Conservation (phyloP, 2,329 filamentous ascomycete genomes). For the Aspergillus sp. region DNA sequence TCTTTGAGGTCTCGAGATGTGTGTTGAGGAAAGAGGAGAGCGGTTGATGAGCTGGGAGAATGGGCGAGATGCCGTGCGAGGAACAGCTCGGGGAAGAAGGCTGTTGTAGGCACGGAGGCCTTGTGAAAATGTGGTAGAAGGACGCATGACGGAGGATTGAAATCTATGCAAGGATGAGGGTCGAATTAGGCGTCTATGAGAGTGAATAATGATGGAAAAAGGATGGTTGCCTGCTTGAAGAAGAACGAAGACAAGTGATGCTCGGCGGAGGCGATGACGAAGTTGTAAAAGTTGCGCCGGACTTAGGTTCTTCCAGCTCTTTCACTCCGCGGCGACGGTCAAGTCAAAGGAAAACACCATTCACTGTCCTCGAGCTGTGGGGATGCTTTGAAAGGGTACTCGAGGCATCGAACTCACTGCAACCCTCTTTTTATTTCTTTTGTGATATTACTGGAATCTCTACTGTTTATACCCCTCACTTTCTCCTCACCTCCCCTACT, state of each 20-base stretch:
- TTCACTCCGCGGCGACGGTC: slow-evolving; percentile 14
- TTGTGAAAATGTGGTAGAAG: slow-evolving; percentile 9
- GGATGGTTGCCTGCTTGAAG: background rate
- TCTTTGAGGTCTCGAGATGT: slow-evolving; percentile 2
- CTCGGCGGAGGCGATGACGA: slow-evolving; percentile 8
- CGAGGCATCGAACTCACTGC: background rate
- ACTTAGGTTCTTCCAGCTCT: slow-evolving; percentile 20
- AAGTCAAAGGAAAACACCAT: background rate
- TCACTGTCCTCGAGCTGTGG: background rate
- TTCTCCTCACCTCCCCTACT: slow-evolving; percentile 2
- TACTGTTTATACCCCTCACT: background rate
- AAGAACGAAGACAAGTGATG: background rate
- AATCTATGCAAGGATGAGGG: background rate
- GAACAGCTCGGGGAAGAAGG: slow-evolving; percentile 11
- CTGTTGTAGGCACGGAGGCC: slow-evolving; percentile 16
- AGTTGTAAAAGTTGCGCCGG: slow-evolving; percentile 17
- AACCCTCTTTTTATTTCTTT: background rate
- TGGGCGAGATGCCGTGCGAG: slow-evolving; percentile 13
- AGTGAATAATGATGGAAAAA: background rate
- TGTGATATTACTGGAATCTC: too few relatives aligned
- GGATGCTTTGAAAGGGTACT: background rate
- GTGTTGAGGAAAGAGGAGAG: slow-evolving; percentile 3
- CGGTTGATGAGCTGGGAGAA: slow-evolving; percentile 15
- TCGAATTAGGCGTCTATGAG: background rate
- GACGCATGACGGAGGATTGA: slow-evolving; percentile 12